phyloP scores from a whole-genome alignment of 768 basidiomycete genomes.

The Rhodotorula kratochvilovae region DNA sequence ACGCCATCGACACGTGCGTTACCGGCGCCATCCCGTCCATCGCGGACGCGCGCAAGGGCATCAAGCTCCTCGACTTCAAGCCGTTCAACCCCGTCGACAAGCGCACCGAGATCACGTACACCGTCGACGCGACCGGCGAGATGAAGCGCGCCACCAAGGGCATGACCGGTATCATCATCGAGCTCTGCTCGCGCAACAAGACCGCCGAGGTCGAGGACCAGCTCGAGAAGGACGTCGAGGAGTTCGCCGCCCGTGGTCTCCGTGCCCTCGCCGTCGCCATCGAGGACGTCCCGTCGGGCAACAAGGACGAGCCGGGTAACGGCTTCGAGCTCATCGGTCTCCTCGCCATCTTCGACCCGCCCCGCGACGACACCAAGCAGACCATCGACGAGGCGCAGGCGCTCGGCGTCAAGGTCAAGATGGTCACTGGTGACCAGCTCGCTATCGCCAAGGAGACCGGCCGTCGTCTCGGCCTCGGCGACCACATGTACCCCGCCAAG shows the following conservation, averaged over 20 bases:
- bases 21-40: conserved; percentile 71
- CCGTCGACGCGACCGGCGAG: conserved; percentile 86
- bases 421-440: conserved; percentile 99
- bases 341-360: conserved; percentile 94
- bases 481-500: conserved; percentile 99
- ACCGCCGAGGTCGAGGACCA: conserved; percentile 82
- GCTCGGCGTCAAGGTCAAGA: conserved; percentile 97
- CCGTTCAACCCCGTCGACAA: conserved; percentile 99
- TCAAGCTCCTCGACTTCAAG: conserved; percentile 97
- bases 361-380: conserved; percentile 96
- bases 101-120: conserved; percentile 97
- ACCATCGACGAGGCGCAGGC: conserved; percentile 94
- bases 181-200: conserved; percentile 96
- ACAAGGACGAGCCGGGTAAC: conserved; percentile 80
- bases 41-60: conserved; percentile 73
- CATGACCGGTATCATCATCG: conserved; percentile 97
- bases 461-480: conserved; percentile 92
- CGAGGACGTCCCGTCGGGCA: conserved; percentile 82
- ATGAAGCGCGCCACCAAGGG: conserved; percentile 99
- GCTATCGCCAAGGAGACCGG: conserved; percentile 99
- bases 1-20: conserved; percentile 81
- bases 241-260: conserved; percentile 90
- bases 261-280: conserved; percentile 94
- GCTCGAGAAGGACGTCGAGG: conserved; percentile 92
- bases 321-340: conserved; percentile 97